A percentile compares a stretch with the other conserved stretches of the same genome.
Conservation (phyloP, 2,329 filamentous ascomycete genomes). For the Trichoderma pleuroti region DNA sequence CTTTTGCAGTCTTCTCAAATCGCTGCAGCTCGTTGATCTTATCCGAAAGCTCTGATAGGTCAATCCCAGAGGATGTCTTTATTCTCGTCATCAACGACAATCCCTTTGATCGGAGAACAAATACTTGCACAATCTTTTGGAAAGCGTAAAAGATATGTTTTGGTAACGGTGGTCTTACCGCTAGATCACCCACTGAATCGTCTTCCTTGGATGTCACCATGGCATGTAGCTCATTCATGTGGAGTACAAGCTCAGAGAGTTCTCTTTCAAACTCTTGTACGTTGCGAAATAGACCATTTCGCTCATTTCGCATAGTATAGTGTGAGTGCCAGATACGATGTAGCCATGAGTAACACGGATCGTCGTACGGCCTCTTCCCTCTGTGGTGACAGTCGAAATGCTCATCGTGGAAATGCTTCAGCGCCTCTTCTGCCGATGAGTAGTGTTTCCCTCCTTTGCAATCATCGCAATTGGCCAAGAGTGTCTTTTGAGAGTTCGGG, state of each 20-base stretch:
- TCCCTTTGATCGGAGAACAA: neutral
- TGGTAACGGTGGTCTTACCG: neutral
- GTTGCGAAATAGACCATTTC: neutral
- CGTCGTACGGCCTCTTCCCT: neutral
- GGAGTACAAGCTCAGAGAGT: neutral
- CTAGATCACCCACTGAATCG: neutral
- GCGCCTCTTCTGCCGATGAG: neutral
- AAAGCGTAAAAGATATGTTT: neutral
- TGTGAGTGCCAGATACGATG: neutral
- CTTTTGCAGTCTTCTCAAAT: neutral
- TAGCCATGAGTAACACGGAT: conserved; percentile 7
- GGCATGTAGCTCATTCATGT: neutral
- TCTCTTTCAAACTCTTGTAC: neutral
- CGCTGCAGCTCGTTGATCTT: neutral
- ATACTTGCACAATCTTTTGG: neutral
- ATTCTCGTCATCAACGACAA: neutral
- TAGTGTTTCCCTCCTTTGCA: neutral
- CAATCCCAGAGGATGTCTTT: neutral
- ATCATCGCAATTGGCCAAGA: neutral
- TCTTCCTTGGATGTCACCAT: neutral
- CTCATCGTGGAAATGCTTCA: neutral
- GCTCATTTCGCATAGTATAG: neutral
- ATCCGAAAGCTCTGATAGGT: neutral
- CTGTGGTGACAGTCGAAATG: neutral
- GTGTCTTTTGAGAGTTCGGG: neutral